Base-by-base conservation (phyloP, 768 basidiomycete species). In the Pholiota microspora region DNA sequence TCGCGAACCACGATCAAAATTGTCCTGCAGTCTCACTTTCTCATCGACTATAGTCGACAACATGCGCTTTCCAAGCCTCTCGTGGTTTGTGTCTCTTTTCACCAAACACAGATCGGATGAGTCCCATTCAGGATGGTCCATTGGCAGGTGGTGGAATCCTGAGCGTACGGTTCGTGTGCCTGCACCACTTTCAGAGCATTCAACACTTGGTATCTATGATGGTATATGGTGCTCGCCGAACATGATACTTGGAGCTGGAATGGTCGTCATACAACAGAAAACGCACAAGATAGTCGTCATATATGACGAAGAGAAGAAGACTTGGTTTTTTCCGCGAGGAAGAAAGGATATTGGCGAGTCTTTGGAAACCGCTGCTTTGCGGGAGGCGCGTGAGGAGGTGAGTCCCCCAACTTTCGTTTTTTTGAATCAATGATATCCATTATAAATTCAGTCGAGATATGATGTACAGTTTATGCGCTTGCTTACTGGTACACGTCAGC, bases 351-450 rank as follows among this genome's bases (percentile, higher is more conserved):
- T 81, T 0, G 84, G 84, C 4, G 86, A 89, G 70, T 77, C 76
- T 2, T 64, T 86, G 23, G 85, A 86, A 62, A 65, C 76, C 44
- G 64, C 85, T 0, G 85, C 81, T 0, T 65, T 87, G 35, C 70
- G 86, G 42, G 86, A 88, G 68, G 85, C 81, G 3, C 80, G 84
- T 62, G 85, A 88, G 63, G 85, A 87, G 79, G 85, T 84, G 54
- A 32, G 70, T 58, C 13, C 13, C 5, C n/a, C n/a, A n/a, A n/a
- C n/a, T n/a, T n/a, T n/a, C n/a, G n/a, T n/a, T n/a, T n/a, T n/a
- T n/a, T n/a, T n/a, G n/a, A n/a, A 16, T 8, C 21, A n/a, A n/a
- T 32, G 21, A 28, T 42, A 21, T 42, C 40, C 5, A 5, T 23
- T 16, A 42, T 12, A 8, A 23, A 8, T 15, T 15, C 3, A 51